These are phyloP conservation scores for Umbelopsis sp. DNA, from an alignment of 192 early-diverging fungal genomes.

Conservation along the genomic window DNA sequence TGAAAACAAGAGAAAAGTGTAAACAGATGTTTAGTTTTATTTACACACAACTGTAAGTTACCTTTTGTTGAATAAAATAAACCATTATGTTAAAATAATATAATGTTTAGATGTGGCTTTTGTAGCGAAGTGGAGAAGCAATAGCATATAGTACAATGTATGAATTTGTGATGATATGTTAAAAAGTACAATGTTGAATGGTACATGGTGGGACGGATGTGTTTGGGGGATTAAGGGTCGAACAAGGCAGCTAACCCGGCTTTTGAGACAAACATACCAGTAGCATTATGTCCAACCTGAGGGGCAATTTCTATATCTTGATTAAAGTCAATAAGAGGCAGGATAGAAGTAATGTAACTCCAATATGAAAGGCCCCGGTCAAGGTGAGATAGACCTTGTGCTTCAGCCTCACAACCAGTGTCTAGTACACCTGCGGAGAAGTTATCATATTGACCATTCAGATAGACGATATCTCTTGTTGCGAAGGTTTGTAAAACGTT, in stretches of 20 bases:
- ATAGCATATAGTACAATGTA: background rate
- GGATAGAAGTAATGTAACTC: background rate
- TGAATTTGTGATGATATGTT: background rate
- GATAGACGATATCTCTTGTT: background rate
- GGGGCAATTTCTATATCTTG: conserved; percentile 1
- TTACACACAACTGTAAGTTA: too few relatives aligned
- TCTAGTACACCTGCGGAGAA: background rate
- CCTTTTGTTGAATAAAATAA: too few relatives aligned
- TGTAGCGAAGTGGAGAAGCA: background rate
- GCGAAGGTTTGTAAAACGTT: background rate
- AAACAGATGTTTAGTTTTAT: too few relatives aligned
- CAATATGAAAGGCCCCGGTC: conserved; percentile 7
- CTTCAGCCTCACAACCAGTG: background rate
- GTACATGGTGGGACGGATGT: background rate
- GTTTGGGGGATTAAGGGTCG: background rate
- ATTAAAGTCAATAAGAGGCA: background rate
- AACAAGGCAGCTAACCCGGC: conserved; percentile 4
- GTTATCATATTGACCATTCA: conserved; percentile 14
- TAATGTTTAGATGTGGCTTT: background rate
- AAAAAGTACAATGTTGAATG: background rate
- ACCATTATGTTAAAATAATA: too few relatives aligned
- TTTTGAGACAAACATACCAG: conserved; percentile 2
- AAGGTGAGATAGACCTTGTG: conserved; percentile 6
- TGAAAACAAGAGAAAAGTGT: too few relatives aligned
- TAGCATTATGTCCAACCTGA: background rate